Conservation (phyloP, 108 stramenopile genomes). For the Epithemia pelagica region DNA sequence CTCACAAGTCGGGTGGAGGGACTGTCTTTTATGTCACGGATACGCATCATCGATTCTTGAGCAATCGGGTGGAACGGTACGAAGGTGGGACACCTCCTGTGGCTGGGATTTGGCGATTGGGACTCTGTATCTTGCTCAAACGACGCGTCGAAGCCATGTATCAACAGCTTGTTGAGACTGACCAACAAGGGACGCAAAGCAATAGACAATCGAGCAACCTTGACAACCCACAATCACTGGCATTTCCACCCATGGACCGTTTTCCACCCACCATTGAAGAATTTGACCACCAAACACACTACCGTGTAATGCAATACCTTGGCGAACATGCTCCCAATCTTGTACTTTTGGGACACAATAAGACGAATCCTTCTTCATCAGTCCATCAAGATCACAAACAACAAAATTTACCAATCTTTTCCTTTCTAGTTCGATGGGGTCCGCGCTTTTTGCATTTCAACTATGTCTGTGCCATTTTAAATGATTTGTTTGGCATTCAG, state of each 20-base stretch:
- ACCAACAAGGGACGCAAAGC: not conserved
- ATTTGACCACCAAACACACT: slow-evolving; percentile 59
- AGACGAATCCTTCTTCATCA: not conserved
- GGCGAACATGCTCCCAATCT: slow-evolving; percentile 65
- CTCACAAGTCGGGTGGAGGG: slow-evolving; percentile 81
- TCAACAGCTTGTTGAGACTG: slow-evolving; percentile 15
- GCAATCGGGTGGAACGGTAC: slow-evolving; percentile 92
- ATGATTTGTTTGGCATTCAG: slow-evolving; percentile 98
- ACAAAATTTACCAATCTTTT: slow-evolving; percentile 71
- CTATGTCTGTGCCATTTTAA: slow-evolving; percentile 93
- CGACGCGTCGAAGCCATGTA: slow-evolving; percentile 44
- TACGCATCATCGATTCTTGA: slow-evolving; percentile 83
- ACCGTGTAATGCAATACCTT: slow-evolving; percentile 33
- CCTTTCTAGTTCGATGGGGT: slow-evolving; percentile 72
- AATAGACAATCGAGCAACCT: slow-evolving; percentile 3
- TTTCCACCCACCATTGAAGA: slow-evolving; percentile 33
- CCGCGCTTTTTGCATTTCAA: slow-evolving; percentile 91
- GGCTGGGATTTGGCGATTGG: slow-evolving; percentile 82
- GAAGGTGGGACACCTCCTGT: slow-evolving; percentile 98
- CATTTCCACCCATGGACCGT: not conserved
- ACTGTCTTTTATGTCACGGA: slow-evolving; percentile 96
- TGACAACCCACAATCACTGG: not conserved
- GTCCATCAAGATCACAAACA: slow-evolving; percentile 5
- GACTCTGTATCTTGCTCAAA: slow-evolving; percentile 78
- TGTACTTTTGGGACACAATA: slow-evolving; percentile 54